Percentiles rank a stretch among this genome's conserved stretches.
Evolutionary conservation across 2,329 filamentous ascomycete genomes (phyloP).

Genomic region (Pestalotiopsis sp.): DNA sequence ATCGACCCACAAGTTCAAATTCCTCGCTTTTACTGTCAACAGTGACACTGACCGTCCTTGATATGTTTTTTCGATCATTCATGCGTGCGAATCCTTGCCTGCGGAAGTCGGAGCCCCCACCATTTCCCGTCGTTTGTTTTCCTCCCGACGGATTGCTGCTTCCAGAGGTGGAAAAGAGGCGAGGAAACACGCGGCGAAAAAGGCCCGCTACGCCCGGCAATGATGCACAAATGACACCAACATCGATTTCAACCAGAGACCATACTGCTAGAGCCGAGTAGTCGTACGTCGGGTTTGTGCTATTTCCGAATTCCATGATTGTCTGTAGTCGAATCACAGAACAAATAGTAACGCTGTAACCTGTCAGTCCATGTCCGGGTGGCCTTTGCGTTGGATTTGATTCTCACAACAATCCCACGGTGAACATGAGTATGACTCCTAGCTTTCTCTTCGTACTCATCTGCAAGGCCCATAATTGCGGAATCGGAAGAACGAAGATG

Average conservation of each 20-base stretch:
- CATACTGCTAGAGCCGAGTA: slow-evolving; percentile 13
- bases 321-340: slow-evolving; percentile 16
- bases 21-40: slow-evolving; percentile 6
- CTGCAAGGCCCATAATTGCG: slow-evolving; percentile 41
- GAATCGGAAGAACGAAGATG: slow-evolving; percentile 45
- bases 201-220: not conserved
- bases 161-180: not conserved
- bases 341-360: slow-evolving; percentile 15
- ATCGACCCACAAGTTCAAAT: slow-evolving; percentile 1
- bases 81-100: slow-evolving; percentile 3
- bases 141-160: not conserved
- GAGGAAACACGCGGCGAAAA: not conserved
- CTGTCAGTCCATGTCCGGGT: not conserved
- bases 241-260: slow-evolving; percentile 18
- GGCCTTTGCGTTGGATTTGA: slow-evolving; percentile 35
- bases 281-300: slow-evolving; percentile 15
- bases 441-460: slow-evolving; percentile 50
- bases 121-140: not conserved
- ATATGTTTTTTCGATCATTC: not conserved
- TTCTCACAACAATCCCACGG: slow-evolving; percentile 42
- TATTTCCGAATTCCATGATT: slow-evolving; percentile 13
- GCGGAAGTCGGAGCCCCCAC: not conserved
- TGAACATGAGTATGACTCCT: slow-evolving; percentile 43
- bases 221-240: slow-evolving; percentile 9
- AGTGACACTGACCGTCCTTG: not conserved